Conservation (phyloP, 139 green algal genomes). For the Asterochloris erici region DNA sequence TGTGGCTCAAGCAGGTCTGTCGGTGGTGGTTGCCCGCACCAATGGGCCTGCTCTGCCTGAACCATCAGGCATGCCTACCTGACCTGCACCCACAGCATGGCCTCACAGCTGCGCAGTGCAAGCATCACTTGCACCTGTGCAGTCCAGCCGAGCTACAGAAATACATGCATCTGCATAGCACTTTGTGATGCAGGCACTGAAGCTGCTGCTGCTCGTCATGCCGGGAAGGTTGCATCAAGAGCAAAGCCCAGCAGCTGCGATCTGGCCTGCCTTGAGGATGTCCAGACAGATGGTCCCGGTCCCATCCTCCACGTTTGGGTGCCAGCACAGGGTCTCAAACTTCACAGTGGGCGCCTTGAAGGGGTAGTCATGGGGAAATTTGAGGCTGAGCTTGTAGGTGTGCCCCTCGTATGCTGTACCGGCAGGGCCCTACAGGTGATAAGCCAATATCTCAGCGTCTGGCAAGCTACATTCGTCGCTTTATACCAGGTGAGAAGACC, state of each 20-base stretch:
- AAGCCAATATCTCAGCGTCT: no score
- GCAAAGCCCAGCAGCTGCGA: constrained; percentile 2
- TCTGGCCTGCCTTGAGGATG: constrained; percentile 81
- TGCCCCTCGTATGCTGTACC: constrained; percentile 72
- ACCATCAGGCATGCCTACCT: no score
- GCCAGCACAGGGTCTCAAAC: constrained; percentile 78
- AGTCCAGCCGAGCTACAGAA: not conserved
- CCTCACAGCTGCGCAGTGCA: no score
- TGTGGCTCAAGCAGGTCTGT: no score
- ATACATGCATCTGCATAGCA: not conserved
- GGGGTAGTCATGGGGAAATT: constrained; percentile 72
- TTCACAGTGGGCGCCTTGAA: constrained; percentile 73
- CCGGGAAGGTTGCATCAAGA: no score
- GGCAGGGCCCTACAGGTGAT: constrained; percentile 9
- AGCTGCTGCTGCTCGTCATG: constrained; percentile 10
- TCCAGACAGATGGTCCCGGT: constrained; percentile 84
- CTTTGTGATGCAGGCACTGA: not conserved
- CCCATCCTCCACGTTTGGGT: constrained; percentile 75
- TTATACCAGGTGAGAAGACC: no score
- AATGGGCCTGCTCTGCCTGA: no score
- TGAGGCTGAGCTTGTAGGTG: constrained; percentile 64
- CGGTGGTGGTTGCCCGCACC: no score
- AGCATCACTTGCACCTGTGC: no score
- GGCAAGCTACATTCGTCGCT: no score
- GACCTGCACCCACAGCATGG: no score